Percentiles rank a stretch among this genome's conserved stretches.
Conservation (phyloP, 2,329 filamentous ascomycete genomes). For the Coniochaeta hoffmannii region DNA sequence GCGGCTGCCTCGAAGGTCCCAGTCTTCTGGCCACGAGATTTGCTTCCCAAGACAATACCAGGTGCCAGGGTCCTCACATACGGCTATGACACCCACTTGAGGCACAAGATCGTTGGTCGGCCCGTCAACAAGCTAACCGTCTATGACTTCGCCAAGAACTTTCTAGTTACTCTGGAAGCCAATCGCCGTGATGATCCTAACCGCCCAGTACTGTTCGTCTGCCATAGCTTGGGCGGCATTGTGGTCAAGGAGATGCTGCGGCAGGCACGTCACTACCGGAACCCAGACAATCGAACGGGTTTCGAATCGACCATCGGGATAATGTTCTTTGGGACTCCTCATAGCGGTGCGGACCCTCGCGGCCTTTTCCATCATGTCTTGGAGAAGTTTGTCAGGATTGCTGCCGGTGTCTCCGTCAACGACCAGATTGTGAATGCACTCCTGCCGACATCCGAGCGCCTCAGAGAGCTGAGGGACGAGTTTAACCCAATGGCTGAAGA, state of each 20-base stretch:
- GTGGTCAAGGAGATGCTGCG: conserved; percentile 19
- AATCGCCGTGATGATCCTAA: conserved; percentile 13
- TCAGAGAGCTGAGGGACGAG: conserved; percentile 22
- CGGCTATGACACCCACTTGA: conserved; percentile 20
- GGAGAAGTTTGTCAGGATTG: conserved; percentile 7
- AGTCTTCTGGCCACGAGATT: conserved; percentile 18
- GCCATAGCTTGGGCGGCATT: conserved; percentile 24
- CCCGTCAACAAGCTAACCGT: conserved; percentile 18
- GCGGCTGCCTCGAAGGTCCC: neutral
- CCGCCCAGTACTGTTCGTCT: conserved; percentile 20
- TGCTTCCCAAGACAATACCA: conserved; percentile 12
- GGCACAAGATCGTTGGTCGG: conserved; percentile 13
- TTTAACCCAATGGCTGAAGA: conserved; percentile 20
- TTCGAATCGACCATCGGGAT: conserved; percentile 16
- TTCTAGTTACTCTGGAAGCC: conserved; percentile 22
- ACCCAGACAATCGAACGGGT: conserved; percentile 6
- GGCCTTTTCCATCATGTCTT: conserved; percentile 13
- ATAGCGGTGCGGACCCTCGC: conserved; percentile 18
- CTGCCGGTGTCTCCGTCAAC: conserved; percentile 20
- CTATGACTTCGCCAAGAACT: conserved; percentile 24
- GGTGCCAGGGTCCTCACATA: conserved; percentile 19
- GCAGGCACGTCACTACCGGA: conserved; percentile 3
- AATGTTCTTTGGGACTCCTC: conserved; percentile 26
- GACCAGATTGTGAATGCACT: conserved; percentile 24
- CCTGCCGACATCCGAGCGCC: conserved; percentile 23